Percentiles rank a stretch among this genome's conserved stretches.
These are phyloP conservation scores for Taxawa tesnikishii DNA, from an alignment of 2,329 filamentous ascomycete species.

Conservation along the genomic window DNA sequence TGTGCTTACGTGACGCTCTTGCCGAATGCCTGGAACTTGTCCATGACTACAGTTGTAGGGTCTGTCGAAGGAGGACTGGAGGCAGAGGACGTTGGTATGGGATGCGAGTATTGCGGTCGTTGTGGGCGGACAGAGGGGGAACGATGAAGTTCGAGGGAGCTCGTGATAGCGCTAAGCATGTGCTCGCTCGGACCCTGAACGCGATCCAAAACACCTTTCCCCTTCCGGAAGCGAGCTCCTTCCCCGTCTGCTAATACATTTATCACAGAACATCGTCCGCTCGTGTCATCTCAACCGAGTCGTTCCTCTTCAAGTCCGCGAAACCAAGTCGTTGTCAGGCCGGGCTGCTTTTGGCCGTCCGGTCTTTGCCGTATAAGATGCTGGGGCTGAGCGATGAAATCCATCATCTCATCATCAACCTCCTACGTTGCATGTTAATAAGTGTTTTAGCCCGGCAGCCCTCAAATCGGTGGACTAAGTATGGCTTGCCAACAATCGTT, in stretches of 20 bases:
- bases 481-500: neutral
- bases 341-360: too few species aligned
- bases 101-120: neutral
- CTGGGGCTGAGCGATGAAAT: neutral
- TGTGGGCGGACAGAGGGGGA: neutral
- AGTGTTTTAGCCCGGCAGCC: too few species aligned
- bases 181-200: constrained; percentile 4
- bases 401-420: neutral
- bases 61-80: neutral
- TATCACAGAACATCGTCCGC: too few species aligned
- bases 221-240: constrained; percentile 1
- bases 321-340: too few species aligned
- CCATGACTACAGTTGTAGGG: constrained; percentile 36
- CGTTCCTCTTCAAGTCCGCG: too few species aligned
- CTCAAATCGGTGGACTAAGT: neutral
- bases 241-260: too few species aligned
- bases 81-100: neutral
- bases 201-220: constrained; percentile 1
- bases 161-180: neutral
- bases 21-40: constrained; percentile 57
- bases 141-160: neutral
- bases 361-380: neutral
- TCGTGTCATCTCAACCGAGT: too few species aligned
- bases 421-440: too few species aligned
- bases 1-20: constrained; percentile 56